phyloP scores from a whole-genome alignment of 495 filamentous ascomycete species.

The Aspergillus sclerotioniger region DNA sequence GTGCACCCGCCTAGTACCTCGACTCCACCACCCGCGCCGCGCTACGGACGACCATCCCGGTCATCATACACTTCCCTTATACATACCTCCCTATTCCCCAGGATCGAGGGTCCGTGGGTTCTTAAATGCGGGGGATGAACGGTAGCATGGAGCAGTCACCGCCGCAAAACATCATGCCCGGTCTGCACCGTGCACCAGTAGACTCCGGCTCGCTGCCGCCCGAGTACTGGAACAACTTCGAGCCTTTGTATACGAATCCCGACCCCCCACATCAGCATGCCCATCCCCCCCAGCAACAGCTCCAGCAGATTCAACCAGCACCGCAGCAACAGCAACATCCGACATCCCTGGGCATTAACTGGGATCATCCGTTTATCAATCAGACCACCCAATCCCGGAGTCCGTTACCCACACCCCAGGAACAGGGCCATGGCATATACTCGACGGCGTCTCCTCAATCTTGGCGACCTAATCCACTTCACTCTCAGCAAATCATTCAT shows the following conservation, averaged over 20 bases:
- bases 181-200: conserved; percentile 30
- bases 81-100: background rate
- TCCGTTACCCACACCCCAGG: conserved; percentile 23
- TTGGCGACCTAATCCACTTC: conserved; percentile 39
- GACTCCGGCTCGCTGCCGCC: conserved; percentile 26
- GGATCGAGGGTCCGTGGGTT: background rate
- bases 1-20: conserved; percentile 10
- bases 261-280: conserved; percentile 27
- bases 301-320: conserved; percentile 24
- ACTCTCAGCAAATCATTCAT: conserved; percentile 20
- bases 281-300: conserved; percentile 24
- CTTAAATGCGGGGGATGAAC: conserved; percentile 5
- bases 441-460: conserved; percentile 30
- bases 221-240: conserved; percentile 42
- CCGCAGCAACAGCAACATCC: conserved; percentile 19
- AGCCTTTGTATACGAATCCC: conserved; percentile 32
- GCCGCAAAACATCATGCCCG: conserved; percentile 34
- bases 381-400: conserved; percentile 32
- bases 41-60: background rate
- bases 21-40: conserved; percentile 2
- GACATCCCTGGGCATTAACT: conserved; percentile 27
- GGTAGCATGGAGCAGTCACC: conserved; percentile 43
- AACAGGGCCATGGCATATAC: conserved; percentile 32
- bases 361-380: conserved; percentile 37
- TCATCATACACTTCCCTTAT: no score